Conservation (phyloP, 805 yeast genomes). For the Candida morakotiae region DNA sequence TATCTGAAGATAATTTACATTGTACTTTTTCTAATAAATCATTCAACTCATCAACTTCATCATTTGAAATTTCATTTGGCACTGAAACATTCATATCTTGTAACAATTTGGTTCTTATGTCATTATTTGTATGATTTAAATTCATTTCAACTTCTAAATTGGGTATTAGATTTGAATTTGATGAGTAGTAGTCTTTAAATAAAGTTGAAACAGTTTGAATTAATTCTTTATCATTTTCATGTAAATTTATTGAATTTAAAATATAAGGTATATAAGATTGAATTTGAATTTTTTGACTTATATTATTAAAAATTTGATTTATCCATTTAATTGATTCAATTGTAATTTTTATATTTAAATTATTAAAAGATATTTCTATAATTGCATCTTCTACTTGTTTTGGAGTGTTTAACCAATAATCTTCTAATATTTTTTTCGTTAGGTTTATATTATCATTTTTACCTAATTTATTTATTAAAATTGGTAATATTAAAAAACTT, state of each 20-base stretch:
- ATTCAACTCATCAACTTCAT: not conserved
- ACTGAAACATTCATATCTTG: not conserved
- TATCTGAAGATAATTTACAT: constrained; percentile 37
- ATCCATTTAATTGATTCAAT: constrained; percentile 45
- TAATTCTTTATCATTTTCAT: constrained; percentile 1
- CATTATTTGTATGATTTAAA: not conserved
- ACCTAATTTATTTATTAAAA: constrained; percentile 43
- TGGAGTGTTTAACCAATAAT: constrained; percentile 53
- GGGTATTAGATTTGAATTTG: not conserved
- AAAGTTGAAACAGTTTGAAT: not conserved
- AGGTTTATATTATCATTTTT: constrained; percentile 29
- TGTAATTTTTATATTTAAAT: constrained; percentile 33
- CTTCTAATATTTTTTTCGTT: constrained; percentile 49
- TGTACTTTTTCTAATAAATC: constrained; percentile 14
- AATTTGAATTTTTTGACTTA: constrained; percentile 31
- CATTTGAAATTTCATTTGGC: not conserved
- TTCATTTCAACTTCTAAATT: not conserved
- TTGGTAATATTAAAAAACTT: constrained; percentile 46
- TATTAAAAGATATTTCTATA: constrained; percentile 40
- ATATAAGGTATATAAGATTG: constrained; percentile 18
- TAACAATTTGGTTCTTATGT: not conserved
- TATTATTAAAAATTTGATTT: constrained; percentile 31
- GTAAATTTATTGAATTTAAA: not conserved
- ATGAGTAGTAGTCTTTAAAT: not conserved
- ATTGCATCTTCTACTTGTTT: constrained; percentile 42